Percentiles rank a stretch among this genome's conserved stretches.
Conservation (phyloP, 768 basidiomycete genomes). For the Suillus placidus region DNA sequence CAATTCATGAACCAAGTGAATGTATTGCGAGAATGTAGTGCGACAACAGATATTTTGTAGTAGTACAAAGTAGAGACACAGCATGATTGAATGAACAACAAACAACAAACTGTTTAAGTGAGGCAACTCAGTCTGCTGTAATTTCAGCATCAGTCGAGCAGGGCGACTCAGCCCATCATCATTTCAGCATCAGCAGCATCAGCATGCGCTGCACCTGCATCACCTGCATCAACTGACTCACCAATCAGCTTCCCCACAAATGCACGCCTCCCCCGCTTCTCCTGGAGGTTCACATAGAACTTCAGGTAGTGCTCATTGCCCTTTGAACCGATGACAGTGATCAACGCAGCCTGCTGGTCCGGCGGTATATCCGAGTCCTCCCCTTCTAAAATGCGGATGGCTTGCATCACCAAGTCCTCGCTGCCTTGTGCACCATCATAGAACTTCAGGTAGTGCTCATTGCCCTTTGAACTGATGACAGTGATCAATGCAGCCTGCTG, state of each 20-base stretch:
- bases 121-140: too few species aligned
- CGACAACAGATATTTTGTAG: too few species aligned
- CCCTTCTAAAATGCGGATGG: background rate
- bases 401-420: background rate
- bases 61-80: background rate
- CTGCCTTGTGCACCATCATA: background rate
- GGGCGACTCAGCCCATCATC: background rate
- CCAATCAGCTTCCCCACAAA: background rate
- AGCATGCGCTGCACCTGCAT: too few species aligned
- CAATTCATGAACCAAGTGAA: background rate
- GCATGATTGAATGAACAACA: background rate
- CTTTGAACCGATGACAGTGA: background rate
- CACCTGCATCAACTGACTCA: background rate
- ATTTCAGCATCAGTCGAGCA: too few species aligned
- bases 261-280: background rate
- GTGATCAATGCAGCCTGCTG: background rate
- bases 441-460: too few species aligned
- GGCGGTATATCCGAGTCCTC: background rate
- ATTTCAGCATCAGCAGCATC: background rate
- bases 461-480: background rate
- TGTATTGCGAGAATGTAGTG: too few species aligned
- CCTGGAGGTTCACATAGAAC: background rate
- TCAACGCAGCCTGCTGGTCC: background rate
- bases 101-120: too few species aligned
- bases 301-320: background rate